Evolutionary conservation across 1,139 yeast species (phyloP), one percentile per base, ranked within the genome.

Genomic region (Blastobotrys elegans): DNA sequence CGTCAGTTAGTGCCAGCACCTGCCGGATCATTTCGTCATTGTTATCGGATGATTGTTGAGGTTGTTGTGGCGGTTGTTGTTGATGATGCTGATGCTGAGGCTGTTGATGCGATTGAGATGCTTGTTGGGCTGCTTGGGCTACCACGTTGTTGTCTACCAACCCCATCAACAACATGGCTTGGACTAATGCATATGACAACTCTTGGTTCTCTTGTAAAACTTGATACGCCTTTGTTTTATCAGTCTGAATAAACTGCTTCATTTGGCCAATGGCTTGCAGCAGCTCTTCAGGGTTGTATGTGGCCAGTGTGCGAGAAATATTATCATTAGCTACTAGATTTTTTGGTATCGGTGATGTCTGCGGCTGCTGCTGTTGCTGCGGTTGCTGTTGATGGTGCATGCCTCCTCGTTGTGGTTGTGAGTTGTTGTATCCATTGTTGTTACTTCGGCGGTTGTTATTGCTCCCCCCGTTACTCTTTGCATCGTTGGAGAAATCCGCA

Each of bases 161-260:
- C 30, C 81, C 82, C 59, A 81, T 69, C 47, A 84, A 68, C 50
- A 89, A 67, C 48, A 87, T 68, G 1, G 84, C 74, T 60, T 90
- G 97, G 4, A 90, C 87, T 31, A 89, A 70, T 0, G 96, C 94
- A 61, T 84, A 88, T 1, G 87, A 72, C 46, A 90, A 69, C 58
- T 87, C 96, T 0, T 95, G 95, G 54, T 84, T 82, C 52, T 80
- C 78, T 36, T 76, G 77, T 27, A 90, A 71, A 40, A 89, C 68
- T 26, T 75, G 75, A 46, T 75, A 77, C 66, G 86, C 84, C 52
- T 84, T 72, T 11, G 73, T 73, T 0, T 90, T 88, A 54, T 84
- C 76, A 37, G 75, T 76, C 7, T 70, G 67, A 16, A 86, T 72
- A 79, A 89, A 80, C 20, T 72, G 67, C 54, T 82, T 81, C 21